Percentiles rank a stretch among this genome's conserved stretches.
These are phyloP conservation scores for Tubosaeta sp. DNA, from an alignment of 768 basidiomycete genomes.

Conservation along the genomic window DNA sequence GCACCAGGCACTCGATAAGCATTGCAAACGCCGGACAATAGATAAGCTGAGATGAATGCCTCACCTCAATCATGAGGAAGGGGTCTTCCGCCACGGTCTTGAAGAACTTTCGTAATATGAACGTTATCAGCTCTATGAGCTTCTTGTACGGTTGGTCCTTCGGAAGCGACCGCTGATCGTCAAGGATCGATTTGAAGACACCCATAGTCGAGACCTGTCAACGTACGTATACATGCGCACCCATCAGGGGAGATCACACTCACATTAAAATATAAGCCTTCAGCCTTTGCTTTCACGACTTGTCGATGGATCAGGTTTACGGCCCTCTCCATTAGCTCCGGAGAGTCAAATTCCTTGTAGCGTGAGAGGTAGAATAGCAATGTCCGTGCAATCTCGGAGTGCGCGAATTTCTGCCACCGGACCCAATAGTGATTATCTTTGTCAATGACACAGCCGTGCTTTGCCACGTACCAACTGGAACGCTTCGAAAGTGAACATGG, in stretches of 20 bases:
- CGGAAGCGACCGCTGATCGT: constrained; percentile 75
- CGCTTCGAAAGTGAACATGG: constrained; percentile 85
- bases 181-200: constrained; percentile 83
- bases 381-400: constrained; percentile 80
- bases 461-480: constrained; percentile 71
- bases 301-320: constrained; percentile 89
- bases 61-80: constrained; percentile 85
- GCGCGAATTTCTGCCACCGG: constrained; percentile 75
- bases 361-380: constrained; percentile 77
- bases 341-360: constrained; percentile 70
- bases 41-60: constrained; percentile 30
- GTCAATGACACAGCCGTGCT: constrained; percentile 16
- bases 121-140: constrained; percentile 79
- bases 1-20: constrained; percentile 16
- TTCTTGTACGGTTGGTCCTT: constrained; percentile 78
- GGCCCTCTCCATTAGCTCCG: constrained; percentile 86
- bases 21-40: constrained; percentile 9
- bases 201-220: constrained; percentile 81
- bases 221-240: constrained; percentile 17
- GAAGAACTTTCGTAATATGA: constrained; percentile 89
- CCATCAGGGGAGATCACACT: constrained; percentile 16
- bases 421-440: constrained; percentile 14
- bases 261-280: constrained; percentile 95
- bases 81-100: constrained; percentile 81
- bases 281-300: constrained; percentile 85